These are phyloP conservation scores for Maudiozyma barnettii DNA, from an alignment of 805 yeast species.

Conservation along the genomic window DNA sequence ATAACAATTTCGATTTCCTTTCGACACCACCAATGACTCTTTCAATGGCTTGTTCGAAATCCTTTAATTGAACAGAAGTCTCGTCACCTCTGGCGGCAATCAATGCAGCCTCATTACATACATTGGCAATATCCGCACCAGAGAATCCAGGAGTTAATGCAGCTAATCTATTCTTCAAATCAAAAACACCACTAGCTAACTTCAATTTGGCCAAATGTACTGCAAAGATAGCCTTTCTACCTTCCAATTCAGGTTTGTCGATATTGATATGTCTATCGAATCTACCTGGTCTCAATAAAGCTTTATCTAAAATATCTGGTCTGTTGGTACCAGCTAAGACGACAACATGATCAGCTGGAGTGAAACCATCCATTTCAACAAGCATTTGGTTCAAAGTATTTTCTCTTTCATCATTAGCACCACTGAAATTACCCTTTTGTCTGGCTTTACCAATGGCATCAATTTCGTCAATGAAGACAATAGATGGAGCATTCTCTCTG, in stretches of 20 bases:
- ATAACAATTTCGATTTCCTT: conserved; percentile 73
- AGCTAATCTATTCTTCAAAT: conserved; percentile 76
- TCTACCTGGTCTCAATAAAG: conserved; percentile 93
- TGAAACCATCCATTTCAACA: conserved; percentile 98
- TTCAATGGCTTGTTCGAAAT: conserved; percentile 94
- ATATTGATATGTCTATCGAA: conserved; percentile 88
- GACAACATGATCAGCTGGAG: conserved; percentile 82
- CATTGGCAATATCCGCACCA: conserved; percentile 97
- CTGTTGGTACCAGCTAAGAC: conserved; percentile 97
- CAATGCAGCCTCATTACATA: conserved; percentile 93
- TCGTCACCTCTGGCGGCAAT: conserved; percentile 86
- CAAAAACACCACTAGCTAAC: conserved; percentile 42
- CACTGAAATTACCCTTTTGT: conserved; percentile 57
- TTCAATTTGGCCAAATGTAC: conserved; percentile 75
- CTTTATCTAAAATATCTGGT: conserved; percentile 86
- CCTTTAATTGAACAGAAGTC: conserved; percentile 56
- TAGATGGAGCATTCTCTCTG: conserved; percentile 87
- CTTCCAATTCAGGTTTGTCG: conserved; percentile 91
- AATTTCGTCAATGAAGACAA: conserved; percentile 95
- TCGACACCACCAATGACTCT: conserved; percentile 95
- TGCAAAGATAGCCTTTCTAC: conserved; percentile 83
- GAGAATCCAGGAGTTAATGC: conserved; percentile 97
- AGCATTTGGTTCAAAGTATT: conserved; percentile 89
- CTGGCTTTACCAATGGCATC: conserved; percentile 98
- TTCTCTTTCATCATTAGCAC: conserved; percentile 95